Percentiles rank a stretch among this genome's conserved stretches.
Conservation (phyloP, 331 rosid species). For the Malus hybrid region DNA sequence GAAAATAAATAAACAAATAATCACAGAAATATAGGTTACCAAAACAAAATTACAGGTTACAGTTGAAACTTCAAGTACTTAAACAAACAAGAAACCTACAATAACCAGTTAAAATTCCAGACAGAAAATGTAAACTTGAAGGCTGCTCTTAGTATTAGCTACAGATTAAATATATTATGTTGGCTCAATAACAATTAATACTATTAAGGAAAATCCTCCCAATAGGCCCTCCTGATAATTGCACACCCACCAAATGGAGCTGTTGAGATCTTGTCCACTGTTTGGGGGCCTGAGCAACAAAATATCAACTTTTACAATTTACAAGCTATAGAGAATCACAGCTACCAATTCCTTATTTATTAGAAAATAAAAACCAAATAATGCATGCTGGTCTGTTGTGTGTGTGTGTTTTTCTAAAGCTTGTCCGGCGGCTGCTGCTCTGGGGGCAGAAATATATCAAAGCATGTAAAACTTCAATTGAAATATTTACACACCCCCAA, state of each 20-base stretch:
- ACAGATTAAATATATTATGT: constrained; percentile 6
- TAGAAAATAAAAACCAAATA: background rate
- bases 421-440: no score
- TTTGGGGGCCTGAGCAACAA: constrained; percentile 27
- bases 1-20: background rate
- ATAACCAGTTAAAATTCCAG: background rate
- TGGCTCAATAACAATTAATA: constrained; percentile 8
- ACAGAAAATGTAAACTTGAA: background rate
- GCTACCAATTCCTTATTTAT: constrained; percentile 12
- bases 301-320: constrained; percentile 13
- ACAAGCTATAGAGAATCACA: background rate
- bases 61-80: background rate
- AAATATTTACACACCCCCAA: constrained; percentile 7
- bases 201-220: constrained; percentile 18
- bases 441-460: background rate
- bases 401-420: no score
- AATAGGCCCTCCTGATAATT: constrained; percentile 24
- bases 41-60: background rate
- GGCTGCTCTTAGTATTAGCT: background rate
- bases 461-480: background rate
- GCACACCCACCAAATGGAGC: constrained; percentile 26
- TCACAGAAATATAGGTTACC: background rate
- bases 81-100: background rate
- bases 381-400: background rate
- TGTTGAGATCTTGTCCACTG: constrained; percentile 16